These are phyloP conservation scores for Argentina anserina DNA, from an alignment of 306 rosid genomes.

Conservation along the genomic window DNA sequence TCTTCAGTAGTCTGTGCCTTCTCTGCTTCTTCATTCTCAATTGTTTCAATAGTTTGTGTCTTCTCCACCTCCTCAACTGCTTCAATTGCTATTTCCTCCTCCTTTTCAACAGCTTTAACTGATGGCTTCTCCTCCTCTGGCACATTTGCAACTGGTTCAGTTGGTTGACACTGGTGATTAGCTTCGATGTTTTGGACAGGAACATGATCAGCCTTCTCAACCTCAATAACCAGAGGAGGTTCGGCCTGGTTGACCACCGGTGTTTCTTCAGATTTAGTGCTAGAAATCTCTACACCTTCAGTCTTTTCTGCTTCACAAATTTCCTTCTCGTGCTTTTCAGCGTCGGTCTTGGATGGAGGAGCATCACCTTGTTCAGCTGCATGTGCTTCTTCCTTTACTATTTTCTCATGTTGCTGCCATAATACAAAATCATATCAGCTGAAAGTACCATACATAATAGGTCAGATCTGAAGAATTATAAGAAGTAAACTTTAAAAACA, in stretches of 20 bases:
- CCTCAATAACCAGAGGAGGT: neutral
- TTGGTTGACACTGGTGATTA: neutral
- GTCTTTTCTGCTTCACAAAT: neutral
- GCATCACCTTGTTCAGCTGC: neutral
- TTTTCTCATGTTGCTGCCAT: conserved; percentile 12
- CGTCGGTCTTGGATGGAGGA: neutral
- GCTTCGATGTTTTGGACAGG: neutral
- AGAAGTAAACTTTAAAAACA: neutral
- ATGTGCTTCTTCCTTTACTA: neutral
- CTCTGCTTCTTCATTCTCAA: neutral
- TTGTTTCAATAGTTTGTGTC: neutral
- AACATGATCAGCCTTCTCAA: conserved; percentile 7
- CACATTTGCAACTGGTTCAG: neutral
- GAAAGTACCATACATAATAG: neutral
- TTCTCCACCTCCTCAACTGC: neutral
- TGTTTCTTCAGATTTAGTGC: conserved; percentile 4
- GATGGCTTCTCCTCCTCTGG: neutral
- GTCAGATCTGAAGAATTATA: neutral
- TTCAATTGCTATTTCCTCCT: neutral
- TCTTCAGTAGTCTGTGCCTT: neutral
- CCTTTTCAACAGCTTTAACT: neutral
- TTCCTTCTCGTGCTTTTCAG: neutral
- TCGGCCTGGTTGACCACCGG: neutral
- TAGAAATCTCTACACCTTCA: neutral
- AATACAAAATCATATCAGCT: conserved; percentile 1